Percentiles rank a stretch among this genome's conserved stretches.
Conservation (phyloP, 2,329 filamentous ascomycete species). For the Colletotrichum liriopes region DNA sequence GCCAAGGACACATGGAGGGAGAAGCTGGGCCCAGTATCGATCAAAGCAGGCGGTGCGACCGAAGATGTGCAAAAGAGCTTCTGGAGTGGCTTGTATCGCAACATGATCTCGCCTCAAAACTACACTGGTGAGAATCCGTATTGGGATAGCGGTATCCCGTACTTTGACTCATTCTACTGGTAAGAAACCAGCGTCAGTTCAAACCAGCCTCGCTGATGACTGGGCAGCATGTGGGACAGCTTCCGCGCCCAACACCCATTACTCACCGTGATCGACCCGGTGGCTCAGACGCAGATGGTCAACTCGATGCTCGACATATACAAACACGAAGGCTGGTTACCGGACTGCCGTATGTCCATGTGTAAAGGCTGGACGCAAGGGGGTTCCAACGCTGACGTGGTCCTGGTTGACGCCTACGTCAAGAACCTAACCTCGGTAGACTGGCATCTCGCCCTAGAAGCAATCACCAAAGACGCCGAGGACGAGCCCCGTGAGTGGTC, state of each 20-base stretch:
- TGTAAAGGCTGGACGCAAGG: slow-evolving; percentile 79
- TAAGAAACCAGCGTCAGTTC: neutral
- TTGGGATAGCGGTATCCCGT: slow-evolving; percentile 74
- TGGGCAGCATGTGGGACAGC: slow-evolving; percentile 71
- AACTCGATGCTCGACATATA: slow-evolving; percentile 77
- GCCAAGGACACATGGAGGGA: slow-evolving; percentile 70
- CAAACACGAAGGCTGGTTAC: slow-evolving; percentile 75
- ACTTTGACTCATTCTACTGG: slow-evolving; percentile 71
- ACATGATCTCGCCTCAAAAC: slow-evolving; percentile 76
- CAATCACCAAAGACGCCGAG: slow-evolving; percentile 76
- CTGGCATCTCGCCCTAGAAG: slow-evolving; percentile 75
- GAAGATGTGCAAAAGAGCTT: slow-evolving; percentile 69
- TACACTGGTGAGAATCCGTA: slow-evolving; percentile 77
- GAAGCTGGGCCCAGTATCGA: slow-evolving; percentile 68
- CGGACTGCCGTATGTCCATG: slow-evolving; percentile 78
- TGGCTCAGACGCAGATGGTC: slow-evolving; percentile 73
- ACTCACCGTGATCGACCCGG: slow-evolving; percentile 74
- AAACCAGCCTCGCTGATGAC: slow-evolving; percentile 7
- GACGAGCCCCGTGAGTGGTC: slow-evolving; percentile 74
- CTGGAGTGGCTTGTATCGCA: slow-evolving; percentile 74
- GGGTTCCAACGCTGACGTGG: slow-evolving; percentile 77
- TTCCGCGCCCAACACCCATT: slow-evolving; percentile 75
- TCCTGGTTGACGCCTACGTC: slow-evolving; percentile 74
- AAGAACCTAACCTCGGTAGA: slow-evolving; percentile 73
- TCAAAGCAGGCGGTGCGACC: slow-evolving; percentile 65